These are phyloP conservation scores for Leishmania amazonensis DNA, from an alignment of 208 protist species.

Conservation along the genomic window DNA sequence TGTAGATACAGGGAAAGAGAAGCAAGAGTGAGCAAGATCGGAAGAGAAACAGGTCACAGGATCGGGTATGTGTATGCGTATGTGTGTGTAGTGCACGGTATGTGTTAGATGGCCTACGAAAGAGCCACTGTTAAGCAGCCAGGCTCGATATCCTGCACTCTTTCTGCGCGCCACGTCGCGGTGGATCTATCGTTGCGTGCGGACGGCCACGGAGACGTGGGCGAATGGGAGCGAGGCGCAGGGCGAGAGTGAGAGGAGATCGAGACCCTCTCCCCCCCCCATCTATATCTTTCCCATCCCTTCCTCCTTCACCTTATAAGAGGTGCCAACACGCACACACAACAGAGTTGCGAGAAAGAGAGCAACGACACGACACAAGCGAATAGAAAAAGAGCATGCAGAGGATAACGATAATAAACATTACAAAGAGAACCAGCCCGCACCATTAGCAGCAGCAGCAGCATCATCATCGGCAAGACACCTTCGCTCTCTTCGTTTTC, in stretches of 20 bases:
- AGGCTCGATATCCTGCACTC: neutral
- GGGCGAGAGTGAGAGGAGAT: neutral
- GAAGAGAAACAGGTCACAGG: neutral
- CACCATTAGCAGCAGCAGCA: too few species aligned
- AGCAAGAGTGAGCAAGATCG: neutral
- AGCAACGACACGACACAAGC: too few species aligned
- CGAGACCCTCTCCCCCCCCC: neutral
- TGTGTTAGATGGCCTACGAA: neutral
- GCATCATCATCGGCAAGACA: too few species aligned
- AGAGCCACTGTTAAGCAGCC: neutral
- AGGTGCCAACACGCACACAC: neutral
- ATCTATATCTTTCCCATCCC: neutral
- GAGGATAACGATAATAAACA: too few species aligned
- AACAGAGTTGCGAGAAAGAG: too few species aligned
- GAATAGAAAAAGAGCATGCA: too few species aligned
- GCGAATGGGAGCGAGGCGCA: neutral
- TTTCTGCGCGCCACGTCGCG: neutral
- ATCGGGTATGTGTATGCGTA: neutral
- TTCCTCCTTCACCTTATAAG: neutral
- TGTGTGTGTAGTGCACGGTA: neutral
- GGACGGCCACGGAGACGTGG: neutral
- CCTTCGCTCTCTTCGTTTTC: too few species aligned
- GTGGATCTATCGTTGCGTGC: neutral
- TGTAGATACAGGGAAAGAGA: neutral
- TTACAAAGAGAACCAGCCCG: too few species aligned